Evolutionary conservation across 2,329 filamentous ascomycete species (phyloP), one percentile per base, ranked within the genome.

Genomic region (Botrytis paeoniae): DNA sequence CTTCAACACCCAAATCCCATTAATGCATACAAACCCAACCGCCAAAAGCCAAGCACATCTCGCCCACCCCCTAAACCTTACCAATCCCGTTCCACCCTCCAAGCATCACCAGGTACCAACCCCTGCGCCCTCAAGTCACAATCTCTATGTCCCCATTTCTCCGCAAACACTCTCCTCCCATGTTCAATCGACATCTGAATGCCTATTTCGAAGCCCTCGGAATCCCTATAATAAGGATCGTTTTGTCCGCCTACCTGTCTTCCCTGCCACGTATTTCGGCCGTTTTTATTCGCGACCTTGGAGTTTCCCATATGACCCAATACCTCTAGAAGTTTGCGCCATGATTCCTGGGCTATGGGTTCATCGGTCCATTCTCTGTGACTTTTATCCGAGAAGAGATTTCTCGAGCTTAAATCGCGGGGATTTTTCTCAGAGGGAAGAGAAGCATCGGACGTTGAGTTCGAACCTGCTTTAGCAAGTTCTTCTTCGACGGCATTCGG

Each of bases 211-310:
- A 87, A 81, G 1, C 86, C 86, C 2, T 82, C 82, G 0, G 84
- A 75, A 69, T 85, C 81, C 74, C 87, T 84, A 78, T 88, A 86
- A 74, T 84, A 89, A 1, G 86, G 86, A 77, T 89, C 87, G 22
- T 85, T 86, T 37, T 82, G 70, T 1, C 87, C 87, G 43, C 86
- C 86, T 8, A 80, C 82, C 77, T 89, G 87, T 43, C 83, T 82
- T 4, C 78, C 78, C 77, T 88, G 86, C 87, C 87, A 89, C 18
- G 82, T 85, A 78, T 88, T 88, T 43, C 86, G 81, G 78, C 63
- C 81, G 63, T 74, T 45, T 75, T 76, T 22, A 18, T 35, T 77
- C 69, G 71, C 78, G 74, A 65, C 78, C 79, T 79, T 83, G 76
- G 72, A 80, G 20, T 32, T 73, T 57, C 41, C 35, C 69, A 72